phyloP scores from a whole-genome alignment of 345 rosid genomes.

The Litchi chinensis region DNA sequence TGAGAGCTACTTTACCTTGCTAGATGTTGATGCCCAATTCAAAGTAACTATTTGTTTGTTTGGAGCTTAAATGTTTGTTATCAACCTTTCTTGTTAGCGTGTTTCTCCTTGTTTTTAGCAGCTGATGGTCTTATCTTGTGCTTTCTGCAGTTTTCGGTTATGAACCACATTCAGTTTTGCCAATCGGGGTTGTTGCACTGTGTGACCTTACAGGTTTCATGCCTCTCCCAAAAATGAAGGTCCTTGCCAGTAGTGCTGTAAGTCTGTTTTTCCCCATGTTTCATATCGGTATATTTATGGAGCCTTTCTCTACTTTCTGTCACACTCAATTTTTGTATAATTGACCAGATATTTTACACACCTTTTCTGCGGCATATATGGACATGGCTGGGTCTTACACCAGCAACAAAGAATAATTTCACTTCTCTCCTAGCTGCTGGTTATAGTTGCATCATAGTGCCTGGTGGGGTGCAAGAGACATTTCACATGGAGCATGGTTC shows the following conservation, averaged over 20 bases:
- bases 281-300: background rate
- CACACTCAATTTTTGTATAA: constrained; percentile 4
- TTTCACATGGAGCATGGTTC: constrained; percentile 63
- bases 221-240: constrained; percentile 87
- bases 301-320: background rate
- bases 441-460: constrained; percentile 76
- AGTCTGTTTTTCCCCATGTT: constrained; percentile 27
- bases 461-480: constrained; percentile 95
- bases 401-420: constrained; percentile 82
- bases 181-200: constrained; percentile 74
- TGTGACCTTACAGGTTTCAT: constrained; percentile 73
- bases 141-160: constrained; percentile 71
- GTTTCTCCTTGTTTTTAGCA: background rate
- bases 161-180: constrained; percentile 94
- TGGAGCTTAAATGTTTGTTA: background rate
- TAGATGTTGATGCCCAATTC: background rate
- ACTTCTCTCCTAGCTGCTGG: constrained; percentile 66
- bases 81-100: background rate
- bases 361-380: constrained; percentile 93
- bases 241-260: constrained; percentile 84
- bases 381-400: constrained; percentile 89
- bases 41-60: background rate
- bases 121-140: constrained; percentile 5
- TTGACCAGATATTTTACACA: constrained; percentile 69
- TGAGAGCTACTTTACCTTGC: background rate